These are phyloP conservation scores for Geotrichum australiense DNA, from an alignment of 1,139 yeast genomes.

Conservation along the genomic window DNA sequence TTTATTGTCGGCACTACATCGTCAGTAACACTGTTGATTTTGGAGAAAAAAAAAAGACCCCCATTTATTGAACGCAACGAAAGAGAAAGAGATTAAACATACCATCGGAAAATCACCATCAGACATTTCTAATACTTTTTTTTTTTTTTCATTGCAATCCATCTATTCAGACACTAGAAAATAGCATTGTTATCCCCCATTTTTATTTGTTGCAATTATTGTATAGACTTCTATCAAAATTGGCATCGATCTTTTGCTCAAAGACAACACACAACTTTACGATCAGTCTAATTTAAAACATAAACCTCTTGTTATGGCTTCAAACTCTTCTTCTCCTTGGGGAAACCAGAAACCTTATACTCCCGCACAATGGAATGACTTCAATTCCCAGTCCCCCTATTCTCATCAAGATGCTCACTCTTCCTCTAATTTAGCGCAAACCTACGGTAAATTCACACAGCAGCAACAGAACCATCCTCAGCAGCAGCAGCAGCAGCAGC, in stretches of 20 bases:
- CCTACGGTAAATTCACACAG: too few species aligned
- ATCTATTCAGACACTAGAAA: background rate
- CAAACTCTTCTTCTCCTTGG: conserved; percentile 18
- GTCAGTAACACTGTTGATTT: too few species aligned
- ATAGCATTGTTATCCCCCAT: conserved; percentile 1
- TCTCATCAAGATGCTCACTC: background rate
- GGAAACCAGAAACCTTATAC: conserved; percentile 22
- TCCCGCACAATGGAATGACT: conserved; percentile 16
- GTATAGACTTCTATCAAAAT: background rate
- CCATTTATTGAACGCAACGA: too few species aligned
- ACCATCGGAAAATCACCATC: too few species aligned
- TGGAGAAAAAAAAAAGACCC: too few species aligned
- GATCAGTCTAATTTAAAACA: background rate
- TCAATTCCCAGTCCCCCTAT: conserved; percentile 1
- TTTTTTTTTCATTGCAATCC: too few species aligned
- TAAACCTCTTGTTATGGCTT: conserved; percentile 1
- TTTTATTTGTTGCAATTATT: too few species aligned
- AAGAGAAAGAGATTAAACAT: too few species aligned
- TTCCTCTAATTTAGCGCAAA: background rate
- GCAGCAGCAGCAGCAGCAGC: conserved; percentile 1
- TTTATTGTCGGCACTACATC: too few species aligned
- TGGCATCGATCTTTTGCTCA: background rate
- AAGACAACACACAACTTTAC: background rate
- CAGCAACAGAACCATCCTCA: conserved; percentile 6
- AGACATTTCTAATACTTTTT: too few species aligned